Evolutionary conservation across 306 rosid species (phyloP).

Genomic region (Quercus cerris): DNA sequence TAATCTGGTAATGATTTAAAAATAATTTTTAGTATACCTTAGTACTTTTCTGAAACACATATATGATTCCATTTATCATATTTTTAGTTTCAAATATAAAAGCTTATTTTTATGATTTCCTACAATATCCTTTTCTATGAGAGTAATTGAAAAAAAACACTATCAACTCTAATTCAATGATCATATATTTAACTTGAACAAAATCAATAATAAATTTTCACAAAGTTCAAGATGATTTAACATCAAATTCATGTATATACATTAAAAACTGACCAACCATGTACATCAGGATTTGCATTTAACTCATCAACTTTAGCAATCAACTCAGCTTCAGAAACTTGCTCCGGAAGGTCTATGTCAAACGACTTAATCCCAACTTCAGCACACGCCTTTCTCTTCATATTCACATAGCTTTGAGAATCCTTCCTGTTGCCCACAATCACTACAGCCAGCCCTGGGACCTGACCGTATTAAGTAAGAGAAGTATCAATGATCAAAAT

Average conservation of each 20-base stretch:
- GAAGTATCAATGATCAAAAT: too few relatives aligned
- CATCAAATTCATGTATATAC: not conserved
- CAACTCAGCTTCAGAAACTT: conserved; percentile 57
- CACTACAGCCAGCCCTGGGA: conserved; percentile 92
- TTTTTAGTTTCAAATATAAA: not conserved
- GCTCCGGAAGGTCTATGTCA: conserved; percentile 75
- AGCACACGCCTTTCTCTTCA: conserved; percentile 88
- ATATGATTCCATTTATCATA: not conserved
- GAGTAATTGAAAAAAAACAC: not conserved
- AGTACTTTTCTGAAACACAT: not conserved
- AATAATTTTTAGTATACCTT: not conserved
- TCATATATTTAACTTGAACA: not conserved
- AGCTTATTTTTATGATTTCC: not conserved
- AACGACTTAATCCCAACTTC: conserved; percentile 85
- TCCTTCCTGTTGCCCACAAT: conserved; percentile 85
- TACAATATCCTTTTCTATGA: not conserved
- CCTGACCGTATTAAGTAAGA: conserved; percentile 29
- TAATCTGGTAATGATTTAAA: not conserved
- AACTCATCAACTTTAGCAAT: conserved; percentile 59
- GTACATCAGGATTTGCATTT: conserved; percentile 70
- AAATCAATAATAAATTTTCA: not conserved
- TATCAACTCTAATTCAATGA: not conserved
- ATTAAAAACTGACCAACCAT: conserved; percentile 45
- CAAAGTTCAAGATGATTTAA: not conserved
- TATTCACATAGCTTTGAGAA: conserved; percentile 75